Conservation (phyloP, 1,284 basidiomycete species). For the Mycena sp. region DNA sequence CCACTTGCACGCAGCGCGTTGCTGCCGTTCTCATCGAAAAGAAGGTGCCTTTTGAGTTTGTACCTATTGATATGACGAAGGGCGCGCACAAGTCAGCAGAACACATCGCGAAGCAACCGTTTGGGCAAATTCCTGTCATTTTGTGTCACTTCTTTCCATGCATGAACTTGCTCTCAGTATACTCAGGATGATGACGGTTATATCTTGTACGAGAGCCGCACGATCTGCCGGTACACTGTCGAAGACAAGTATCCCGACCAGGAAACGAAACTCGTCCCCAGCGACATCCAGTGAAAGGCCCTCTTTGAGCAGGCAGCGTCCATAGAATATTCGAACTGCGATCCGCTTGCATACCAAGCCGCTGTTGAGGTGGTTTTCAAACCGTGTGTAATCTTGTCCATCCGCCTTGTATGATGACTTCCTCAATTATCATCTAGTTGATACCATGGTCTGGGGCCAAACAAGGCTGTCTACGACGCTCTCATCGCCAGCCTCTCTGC, state of each 20-base stretch:
- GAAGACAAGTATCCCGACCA: slow-evolving; percentile 49
- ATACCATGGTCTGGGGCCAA: slow-evolving; percentile 31
- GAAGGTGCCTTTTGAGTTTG: slow-evolving; percentile 58
- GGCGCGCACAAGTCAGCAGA: slow-evolving; percentile 62
- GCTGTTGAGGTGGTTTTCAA: slow-evolving; percentile 58
- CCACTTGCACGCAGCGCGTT: slow-evolving; percentile 57
- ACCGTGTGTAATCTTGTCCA: slow-evolving; percentile 42
- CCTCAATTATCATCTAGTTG: too few relatives aligned
- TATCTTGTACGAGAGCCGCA: slow-evolving; percentile 56
- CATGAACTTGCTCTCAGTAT: neutral
- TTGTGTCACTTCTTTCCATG: slow-evolving; percentile 32
- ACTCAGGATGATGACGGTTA: slow-evolving; percentile 55
- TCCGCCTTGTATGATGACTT: too few relatives aligned
- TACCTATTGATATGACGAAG: slow-evolving; percentile 51
- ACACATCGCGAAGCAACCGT: too few relatives aligned
- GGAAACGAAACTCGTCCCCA: too few relatives aligned
- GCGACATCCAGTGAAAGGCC: slow-evolving; percentile 48
- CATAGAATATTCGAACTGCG: slow-evolving; percentile 62
- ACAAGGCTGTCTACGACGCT: slow-evolving; percentile 42
- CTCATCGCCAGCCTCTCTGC: slow-evolving; percentile 42
- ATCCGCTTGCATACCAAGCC: slow-evolving; percentile 51
- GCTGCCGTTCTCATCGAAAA: slow-evolving; percentile 59
- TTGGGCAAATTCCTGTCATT: slow-evolving; percentile 64
- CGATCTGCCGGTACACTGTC: slow-evolving; percentile 57
- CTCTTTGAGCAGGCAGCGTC: slow-evolving; percentile 65